Evolutionary conservation across 441 rosid species (phyloP), one percentile per base, ranked within the genome.

Genomic region (Sinapis alba): DNA sequence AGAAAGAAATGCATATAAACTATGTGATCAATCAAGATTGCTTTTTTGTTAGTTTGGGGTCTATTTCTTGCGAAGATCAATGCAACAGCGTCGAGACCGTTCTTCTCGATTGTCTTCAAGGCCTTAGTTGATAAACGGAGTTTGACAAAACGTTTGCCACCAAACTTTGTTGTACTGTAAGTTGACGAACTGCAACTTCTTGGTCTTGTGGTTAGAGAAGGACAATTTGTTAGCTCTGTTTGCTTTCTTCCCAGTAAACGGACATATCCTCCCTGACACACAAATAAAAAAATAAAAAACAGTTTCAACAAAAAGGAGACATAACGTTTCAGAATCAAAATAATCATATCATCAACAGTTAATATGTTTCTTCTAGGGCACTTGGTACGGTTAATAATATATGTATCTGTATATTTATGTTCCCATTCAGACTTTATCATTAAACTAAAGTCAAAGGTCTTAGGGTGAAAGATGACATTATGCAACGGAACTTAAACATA

Each of bases 181-280:
- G 77, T 94, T 94, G 41, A 92, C 99, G 80, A 88, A 89, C 83
- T 92, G 98, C 84, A 85, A 73, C 87, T 82, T 92, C 84, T 83
- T 94, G 2, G 98, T 90, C 94, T 89, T 94, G 90, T 90, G 96
- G 87, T 92, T 94, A 1, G 99, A 94, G 82, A 94, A 94, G 11
- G 99, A 88, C 12, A 94, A 96, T 77, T 82, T 84, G 87, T 94
- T 92, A 1, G 94, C 97, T 84, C 65, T 90, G 87, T 92, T 94
- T 15, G 99, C 83, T 68, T 85, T 94, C 89, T 92, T 92, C 59
- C 99, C 97, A 0, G 99, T 94, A 60, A 94, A 87, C 7, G 97
- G 97, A 19, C 99, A 94, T 2, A 92, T 77, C 63, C 99, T 86
- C 7, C 97, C 99, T 94, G 85, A 53, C 74, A 81, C 65, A 50